Percentiles rank a stretch among this genome's conserved stretches.
These are phyloP conservation scores for Cordyceps fumosorosea DNA, from an alignment of 2,329 filamentous ascomycete genomes.

Conservation along the genomic window DNA sequence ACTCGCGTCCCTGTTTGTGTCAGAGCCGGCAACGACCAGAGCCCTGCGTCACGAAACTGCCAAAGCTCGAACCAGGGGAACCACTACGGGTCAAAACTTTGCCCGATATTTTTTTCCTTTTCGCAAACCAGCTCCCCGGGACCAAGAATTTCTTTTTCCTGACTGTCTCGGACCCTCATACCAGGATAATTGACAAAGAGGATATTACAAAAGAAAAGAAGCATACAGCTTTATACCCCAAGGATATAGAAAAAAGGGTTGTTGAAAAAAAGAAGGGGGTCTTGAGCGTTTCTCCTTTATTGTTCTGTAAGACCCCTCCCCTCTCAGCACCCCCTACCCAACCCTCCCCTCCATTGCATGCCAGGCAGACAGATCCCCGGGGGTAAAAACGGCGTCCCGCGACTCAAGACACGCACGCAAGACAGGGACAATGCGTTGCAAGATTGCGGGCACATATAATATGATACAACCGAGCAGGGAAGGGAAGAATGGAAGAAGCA, in stretches of 20 bases:
- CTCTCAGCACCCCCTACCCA: background rate
- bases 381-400: background rate
- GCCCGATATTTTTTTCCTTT: background rate
- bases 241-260: background rate
- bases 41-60: background rate
- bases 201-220: background rate
- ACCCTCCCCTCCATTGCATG: background rate
- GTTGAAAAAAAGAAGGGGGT: background rate
- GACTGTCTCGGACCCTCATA: background rate
- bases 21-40: background rate
- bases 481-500: background rate
- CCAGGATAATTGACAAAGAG: background rate
- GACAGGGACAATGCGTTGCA: slow-evolving; percentile 8
- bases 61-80: background rate
- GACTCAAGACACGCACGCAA: background rate
- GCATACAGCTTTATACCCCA: background rate
- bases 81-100: background rate
- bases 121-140: background rate
- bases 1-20: background rate
- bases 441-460: background rate
- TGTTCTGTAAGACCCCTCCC: slow-evolving; percentile 7
- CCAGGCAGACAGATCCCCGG: background rate
- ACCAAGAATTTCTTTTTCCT: background rate
- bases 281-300: slow-evolving; percentile 11
- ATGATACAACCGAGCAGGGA: background rate